Conservation (phyloP, 495 filamentous ascomycete genomes). For the Acidiella bohemica region DNA sequence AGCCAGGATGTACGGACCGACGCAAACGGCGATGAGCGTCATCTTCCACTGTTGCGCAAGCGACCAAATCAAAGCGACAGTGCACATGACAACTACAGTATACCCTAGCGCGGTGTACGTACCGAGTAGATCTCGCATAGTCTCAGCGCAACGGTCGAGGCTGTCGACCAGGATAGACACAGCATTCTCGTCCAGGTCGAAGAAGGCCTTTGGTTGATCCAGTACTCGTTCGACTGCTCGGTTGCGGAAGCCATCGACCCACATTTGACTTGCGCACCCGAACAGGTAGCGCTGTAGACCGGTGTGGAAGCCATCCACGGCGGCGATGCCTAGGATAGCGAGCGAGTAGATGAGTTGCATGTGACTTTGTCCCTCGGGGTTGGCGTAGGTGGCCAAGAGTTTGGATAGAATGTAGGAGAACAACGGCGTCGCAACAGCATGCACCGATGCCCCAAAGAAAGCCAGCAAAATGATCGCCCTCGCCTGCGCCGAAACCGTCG, state of each 20-base stretch:
- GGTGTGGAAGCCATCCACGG: constrained; percentile 47
- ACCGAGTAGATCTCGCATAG: constrained; percentile 69
- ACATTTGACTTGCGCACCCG: constrained; percentile 58
- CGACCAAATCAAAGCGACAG: constrained; percentile 59
- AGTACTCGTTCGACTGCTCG: constrained; percentile 58
- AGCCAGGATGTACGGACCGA: constrained; percentile 52
- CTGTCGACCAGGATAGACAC: constrained; percentile 49
- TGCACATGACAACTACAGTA: constrained; percentile 49
- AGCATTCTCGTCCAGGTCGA: constrained; percentile 55
- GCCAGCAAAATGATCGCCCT: constrained; percentile 47
- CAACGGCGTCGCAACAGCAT: constrained; percentile 56
- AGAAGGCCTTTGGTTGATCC: constrained; percentile 72
- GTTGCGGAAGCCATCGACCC: constrained; percentile 61
- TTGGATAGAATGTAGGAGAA: constrained; percentile 70
- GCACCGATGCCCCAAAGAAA: constrained; percentile 44
- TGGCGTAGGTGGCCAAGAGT: constrained; percentile 57
- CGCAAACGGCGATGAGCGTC: constrained; percentile 60
- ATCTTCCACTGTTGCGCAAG: constrained; percentile 65
- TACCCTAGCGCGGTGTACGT: constrained; percentile 60
- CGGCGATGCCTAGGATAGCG: constrained; percentile 52
- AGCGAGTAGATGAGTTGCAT: constrained; percentile 53
- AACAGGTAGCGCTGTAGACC: constrained; percentile 58
- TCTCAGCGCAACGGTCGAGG: constrained; percentile 73
- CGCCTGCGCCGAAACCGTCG: constrained; percentile 39
- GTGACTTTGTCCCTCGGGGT: constrained; percentile 30